These are phyloP conservation scores for Neurospora terricola DNA, from an alignment of 495 filamentous ascomycete genomes.

Conservation along the genomic window DNA sequence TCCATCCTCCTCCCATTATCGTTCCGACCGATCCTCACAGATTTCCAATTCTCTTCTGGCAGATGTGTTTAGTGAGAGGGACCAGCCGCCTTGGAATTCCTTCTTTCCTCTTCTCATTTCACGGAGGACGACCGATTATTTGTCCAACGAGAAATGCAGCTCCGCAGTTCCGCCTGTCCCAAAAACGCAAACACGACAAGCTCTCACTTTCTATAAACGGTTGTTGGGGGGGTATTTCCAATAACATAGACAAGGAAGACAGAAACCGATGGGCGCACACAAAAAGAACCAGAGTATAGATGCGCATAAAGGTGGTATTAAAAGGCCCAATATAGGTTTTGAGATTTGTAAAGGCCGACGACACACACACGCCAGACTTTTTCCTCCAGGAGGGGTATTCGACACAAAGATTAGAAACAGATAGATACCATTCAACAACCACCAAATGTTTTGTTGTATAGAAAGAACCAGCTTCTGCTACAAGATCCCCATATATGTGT, in stretches of 20 bases:
- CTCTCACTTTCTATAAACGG: constrained; percentile 9
- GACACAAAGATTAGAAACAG: neutral
- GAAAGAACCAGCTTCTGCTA: neutral
- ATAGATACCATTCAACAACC: neutral
- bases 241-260: constrained; percentile 3
- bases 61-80: neutral
- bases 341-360: neutral
- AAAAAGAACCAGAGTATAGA: neutral
- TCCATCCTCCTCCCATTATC: neutral
- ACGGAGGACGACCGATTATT: neutral
- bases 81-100: neutral
- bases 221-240: constrained; percentile 9
- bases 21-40: neutral
- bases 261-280: neutral
- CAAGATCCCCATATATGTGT: constrained; percentile 1
- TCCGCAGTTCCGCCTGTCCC: neutral
- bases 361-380: neutral
- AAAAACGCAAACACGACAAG: neutral
- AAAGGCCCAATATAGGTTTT: constrained; percentile 2
- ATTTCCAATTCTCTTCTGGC: neutral
- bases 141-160: neutral
- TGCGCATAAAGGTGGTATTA: constrained; percentile 10
- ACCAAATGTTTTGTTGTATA: neutral
- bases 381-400: neutral
- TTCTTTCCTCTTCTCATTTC: neutral